phyloP scores from a whole-genome alignment of 164 flowering plant species.

The Chloranthus sessilifolius region DNA sequence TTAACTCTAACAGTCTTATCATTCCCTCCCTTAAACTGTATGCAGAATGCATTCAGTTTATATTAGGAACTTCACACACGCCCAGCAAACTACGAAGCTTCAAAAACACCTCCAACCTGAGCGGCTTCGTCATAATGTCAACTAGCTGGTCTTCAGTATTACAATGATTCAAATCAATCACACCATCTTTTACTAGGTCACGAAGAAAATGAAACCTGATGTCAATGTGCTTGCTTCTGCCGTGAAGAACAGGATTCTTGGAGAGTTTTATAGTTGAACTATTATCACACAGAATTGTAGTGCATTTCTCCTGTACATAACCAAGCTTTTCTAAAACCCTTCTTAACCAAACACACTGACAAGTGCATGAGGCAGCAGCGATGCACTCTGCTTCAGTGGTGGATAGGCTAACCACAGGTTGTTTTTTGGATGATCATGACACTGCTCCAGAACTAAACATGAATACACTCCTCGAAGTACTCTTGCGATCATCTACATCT shows the following conservation, averaged over 20 bases:
- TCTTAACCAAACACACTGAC: too few relatives aligned
- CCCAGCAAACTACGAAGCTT: background rate
- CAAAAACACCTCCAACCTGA: background rate
- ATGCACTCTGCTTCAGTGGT: too few relatives aligned
- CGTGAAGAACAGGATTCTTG: too few relatives aligned
- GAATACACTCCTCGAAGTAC: background rate
- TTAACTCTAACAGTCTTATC: background rate
- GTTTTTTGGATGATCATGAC: background rate
- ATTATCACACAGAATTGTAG: background rate
- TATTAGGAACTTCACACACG: background rate
- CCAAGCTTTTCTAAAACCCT: background rate
- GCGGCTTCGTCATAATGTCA: background rate
- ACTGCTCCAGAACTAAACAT: background rate
- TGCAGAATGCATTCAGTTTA: background rate
- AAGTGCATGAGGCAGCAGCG: too few relatives aligned
- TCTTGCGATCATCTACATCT: too few relatives aligned
- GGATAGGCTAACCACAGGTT: background rate
- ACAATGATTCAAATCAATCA: background rate
- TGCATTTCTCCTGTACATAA: background rate
- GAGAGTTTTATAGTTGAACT: too few relatives aligned
- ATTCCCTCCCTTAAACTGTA: constrained; percentile 1
- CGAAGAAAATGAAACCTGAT: constrained; percentile 1
- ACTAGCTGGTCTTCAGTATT: background rate
- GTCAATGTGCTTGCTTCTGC: too few relatives aligned
- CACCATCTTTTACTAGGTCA: background rate